Conservation (phyloP, 2,329 filamentous ascomycete genomes). For the Mollisia scopiformis region DNA sequence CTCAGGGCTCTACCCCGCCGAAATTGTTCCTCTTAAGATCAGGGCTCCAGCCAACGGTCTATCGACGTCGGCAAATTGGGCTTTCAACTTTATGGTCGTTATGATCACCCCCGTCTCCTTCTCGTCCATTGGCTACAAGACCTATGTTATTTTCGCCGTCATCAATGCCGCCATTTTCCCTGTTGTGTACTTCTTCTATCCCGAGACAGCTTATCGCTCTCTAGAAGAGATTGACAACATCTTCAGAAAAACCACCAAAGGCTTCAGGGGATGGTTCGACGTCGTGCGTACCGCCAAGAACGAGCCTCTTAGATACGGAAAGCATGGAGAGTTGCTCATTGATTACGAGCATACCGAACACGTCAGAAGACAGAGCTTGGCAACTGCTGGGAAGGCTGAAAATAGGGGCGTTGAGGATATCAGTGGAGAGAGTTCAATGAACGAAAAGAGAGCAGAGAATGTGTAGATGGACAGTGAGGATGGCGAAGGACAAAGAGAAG, state of each 20-base stretch:
- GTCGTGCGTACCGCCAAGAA: constrained; percentile 46
- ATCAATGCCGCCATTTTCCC: constrained; percentile 36
- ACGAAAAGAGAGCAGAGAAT: constrained; percentile 8
- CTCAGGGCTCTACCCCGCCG: constrained; percentile 57
- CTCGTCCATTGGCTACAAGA: constrained; percentile 59
- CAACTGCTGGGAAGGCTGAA: constrained; percentile 1
- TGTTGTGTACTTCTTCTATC: constrained; percentile 63
- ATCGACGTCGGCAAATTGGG: constrained; percentile 43
- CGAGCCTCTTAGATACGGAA: constrained; percentile 60
- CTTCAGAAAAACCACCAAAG: constrained; percentile 55
- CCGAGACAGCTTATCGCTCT: constrained; percentile 64
- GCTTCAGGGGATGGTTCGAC: constrained; percentile 39
- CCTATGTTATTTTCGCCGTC: constrained; percentile 66
- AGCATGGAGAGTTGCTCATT: constrained; percentile 58
- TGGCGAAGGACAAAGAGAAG: background rate
- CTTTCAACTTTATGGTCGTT: constrained; percentile 60
- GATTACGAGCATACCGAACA: constrained; percentile 35
- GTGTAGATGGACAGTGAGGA: background rate
- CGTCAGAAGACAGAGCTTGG: constrained; percentile 12
- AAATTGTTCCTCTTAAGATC: constrained; percentile 55
- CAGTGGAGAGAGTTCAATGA: constrained; percentile 10
- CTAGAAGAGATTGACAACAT: constrained; percentile 70
- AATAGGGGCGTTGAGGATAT: background rate
- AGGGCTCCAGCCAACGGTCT: constrained; percentile 61
- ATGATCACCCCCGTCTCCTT: constrained; percentile 42